Base-by-base conservation (phyloP, 257 asterid species). In the Solanum gracilifrons region DNA sequence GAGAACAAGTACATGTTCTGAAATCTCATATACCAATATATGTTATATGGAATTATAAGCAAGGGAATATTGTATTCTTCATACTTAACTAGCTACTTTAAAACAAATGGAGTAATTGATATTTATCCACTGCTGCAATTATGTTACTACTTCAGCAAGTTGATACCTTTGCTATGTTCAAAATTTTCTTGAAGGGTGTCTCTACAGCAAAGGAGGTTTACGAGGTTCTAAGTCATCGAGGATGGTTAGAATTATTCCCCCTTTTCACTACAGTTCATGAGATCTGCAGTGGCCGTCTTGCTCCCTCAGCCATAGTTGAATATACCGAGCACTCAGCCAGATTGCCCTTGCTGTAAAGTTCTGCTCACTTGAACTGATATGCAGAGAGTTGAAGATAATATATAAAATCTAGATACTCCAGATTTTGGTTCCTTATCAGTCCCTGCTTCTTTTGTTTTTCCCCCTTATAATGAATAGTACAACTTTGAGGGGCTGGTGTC, bases 231-330 rank as follows among this genome's bases (percentile, higher is more conserved):
- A 87, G 94, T 85, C 92, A 94, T 84, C 93, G 95, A 8, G 96
- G 96, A 84, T 96, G 98, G 99, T 87, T 96, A 76, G 95, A 97
- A 92, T 88, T 91, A 41, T 97, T 97, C 89, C 99, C 99, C 20
- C 98, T 97, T 62, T 95, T 97, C 92, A 55, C 98, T 4, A 93
- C 98, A 2, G 98, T 97, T 69, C 99, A 97, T 46, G 94, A 95
- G 93, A 97, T 97, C 83, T 95, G 95, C 94, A 86, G 58, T 11
- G 98, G 98, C 29, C 95, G 85, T 36, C 95, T 95, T 80, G 98
- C 95, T 77, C 98, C 98, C 37, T 82, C 95, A 7, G 95, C 98
- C 88, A 94, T 97, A 55, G 98, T 94, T 66, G 93, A 92, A 84
- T 93, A 93, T 86, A 91, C 94, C 1, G 98, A 94, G 86, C 96